phyloP scores from a whole-genome alignment of 1,284 basidiomycete species.

The Fomitopsis schrenkii region DNA sequence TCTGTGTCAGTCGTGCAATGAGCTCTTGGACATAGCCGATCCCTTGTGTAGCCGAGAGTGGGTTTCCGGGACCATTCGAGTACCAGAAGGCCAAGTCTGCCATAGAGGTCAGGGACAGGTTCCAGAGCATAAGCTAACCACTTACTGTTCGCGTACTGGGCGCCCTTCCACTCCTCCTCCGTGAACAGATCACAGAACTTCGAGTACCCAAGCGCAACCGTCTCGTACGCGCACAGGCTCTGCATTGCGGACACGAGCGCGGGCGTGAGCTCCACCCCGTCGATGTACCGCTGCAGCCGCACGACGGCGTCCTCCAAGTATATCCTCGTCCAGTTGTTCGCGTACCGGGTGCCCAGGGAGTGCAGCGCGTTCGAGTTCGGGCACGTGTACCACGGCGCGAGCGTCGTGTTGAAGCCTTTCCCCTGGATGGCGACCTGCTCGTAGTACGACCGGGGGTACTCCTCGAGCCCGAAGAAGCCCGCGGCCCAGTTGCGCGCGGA shows the following conservation, averaged over 20 bases:
- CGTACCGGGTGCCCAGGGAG: conserved; percentile 25
- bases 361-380: conserved; percentile 34
- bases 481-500: conserved; percentile 56
- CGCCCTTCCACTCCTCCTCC: conserved; percentile 62
- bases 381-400: conserved; percentile 48
- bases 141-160: conserved; percentile 46
- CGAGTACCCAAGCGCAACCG: conserved; percentile 60
- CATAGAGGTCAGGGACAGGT: not conserved
- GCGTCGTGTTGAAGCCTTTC: conserved; percentile 51
- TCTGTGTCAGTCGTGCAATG: conserved; percentile 45
- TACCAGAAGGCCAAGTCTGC: conserved; percentile 46
- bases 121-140: not conserved
- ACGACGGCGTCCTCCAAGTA: conserved; percentile 50
- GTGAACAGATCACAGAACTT: conserved; percentile 55
- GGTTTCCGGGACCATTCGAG: conserved; percentile 49
- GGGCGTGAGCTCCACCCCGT: conserved; percentile 47
- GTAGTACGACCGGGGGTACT: conserved; percentile 40
- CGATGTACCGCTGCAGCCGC: conserved; percentile 41
- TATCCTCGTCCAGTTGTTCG: conserved; percentile 42
- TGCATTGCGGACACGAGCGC: conserved; percentile 45
- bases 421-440: conserved; percentile 51
- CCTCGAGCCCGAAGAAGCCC: conserved; percentile 58
- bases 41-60: conserved; percentile 52
- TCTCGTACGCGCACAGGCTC: conserved; percentile 59
- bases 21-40: conserved; percentile 61